These are phyloP conservation scores for Metschnikowia orientalis DNA, from an alignment of 805 yeast genomes.

Conservation along the genomic window DNA sequence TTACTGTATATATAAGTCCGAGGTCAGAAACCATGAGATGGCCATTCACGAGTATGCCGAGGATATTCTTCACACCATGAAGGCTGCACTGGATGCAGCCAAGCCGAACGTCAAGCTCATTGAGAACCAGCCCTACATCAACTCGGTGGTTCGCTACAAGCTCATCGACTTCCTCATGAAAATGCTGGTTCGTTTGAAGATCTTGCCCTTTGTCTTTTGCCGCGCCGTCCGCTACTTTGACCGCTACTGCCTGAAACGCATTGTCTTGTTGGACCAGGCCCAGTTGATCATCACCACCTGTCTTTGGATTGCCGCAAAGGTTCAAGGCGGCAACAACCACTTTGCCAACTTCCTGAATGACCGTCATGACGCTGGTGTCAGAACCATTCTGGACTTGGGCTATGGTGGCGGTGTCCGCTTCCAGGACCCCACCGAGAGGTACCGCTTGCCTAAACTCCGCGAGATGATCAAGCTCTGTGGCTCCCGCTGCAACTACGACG, in stretches of 20 bases:
- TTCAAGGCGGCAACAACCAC: conserved; percentile 72
- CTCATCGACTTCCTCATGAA: conserved; percentile 79
- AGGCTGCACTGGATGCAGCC: conserved; percentile 29
- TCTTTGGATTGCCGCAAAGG: conserved; percentile 87
- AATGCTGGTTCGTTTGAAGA: conserved; percentile 56
- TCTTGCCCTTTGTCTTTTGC: conserved; percentile 65
- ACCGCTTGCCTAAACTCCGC: conserved; percentile 55
- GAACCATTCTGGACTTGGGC: conserved; percentile 36
- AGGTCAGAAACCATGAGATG: conserved; percentile 43
- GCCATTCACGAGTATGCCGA: conserved; percentile 48
- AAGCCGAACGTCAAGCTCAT: conserved; percentile 56
- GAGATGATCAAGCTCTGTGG: conserved; percentile 75
- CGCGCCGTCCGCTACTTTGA: conserved; percentile 75
- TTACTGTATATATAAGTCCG: conserved; percentile 44
- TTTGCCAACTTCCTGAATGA: conserved; percentile 41
- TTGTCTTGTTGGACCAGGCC: conserved; percentile 79
- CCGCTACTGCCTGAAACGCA: conserved; percentile 83
- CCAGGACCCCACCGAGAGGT: conserved; percentile 68
- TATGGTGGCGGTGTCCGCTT: conserved; percentile 55
- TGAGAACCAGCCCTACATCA: conserved; percentile 83
- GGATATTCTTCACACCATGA: conserved; percentile 43
- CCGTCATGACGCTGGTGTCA: conserved; percentile 13
- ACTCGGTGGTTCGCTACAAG: conserved; percentile 65
- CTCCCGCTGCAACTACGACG: conserved; percentile 48
- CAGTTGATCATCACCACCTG: conserved; percentile 90